A percentile compares a stretch with the other conserved stretches of the same genome.
Evolutionary conservation across 1,284 basidiomycete genomes (phyloP).

Genomic region (Cryptococcus sp.): DNA sequence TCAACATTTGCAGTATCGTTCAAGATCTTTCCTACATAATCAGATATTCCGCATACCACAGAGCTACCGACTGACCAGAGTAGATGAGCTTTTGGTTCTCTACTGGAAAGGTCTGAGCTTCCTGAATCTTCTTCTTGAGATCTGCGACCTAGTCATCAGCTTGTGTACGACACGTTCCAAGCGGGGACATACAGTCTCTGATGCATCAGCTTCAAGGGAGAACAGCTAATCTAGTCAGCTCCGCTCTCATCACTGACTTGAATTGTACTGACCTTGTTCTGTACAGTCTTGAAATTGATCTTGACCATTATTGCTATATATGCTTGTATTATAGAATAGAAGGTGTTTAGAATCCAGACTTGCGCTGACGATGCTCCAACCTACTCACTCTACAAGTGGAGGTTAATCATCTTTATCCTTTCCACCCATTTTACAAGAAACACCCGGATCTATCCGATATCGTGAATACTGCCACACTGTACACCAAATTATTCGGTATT

Average conservation of each 20-base stretch:
- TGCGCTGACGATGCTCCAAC: too few relatives aligned
- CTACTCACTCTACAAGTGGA: too few relatives aligned
- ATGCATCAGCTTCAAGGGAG: slow-evolving; percentile 67
- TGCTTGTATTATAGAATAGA: not conserved
- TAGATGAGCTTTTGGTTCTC: slow-evolving; percentile 96
- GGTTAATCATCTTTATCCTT: too few relatives aligned
- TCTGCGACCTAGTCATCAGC: slow-evolving; percentile 53
- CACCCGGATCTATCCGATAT: too few relatives aligned
- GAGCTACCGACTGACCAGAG: slow-evolving; percentile 57
- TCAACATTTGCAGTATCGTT: slow-evolving; percentile 82
- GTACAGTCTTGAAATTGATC: slow-evolving; percentile 87
- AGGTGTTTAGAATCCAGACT: too few relatives aligned
- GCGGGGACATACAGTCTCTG: slow-evolving; percentile 57
- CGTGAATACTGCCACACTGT: not conserved
- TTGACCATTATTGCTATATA: slow-evolving; percentile 61
- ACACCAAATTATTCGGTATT: not conserved
- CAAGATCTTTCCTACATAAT: slow-evolving; percentile 76
- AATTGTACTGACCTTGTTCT: slow-evolving; percentile 64
- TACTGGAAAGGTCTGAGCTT: slow-evolving; percentile 58
- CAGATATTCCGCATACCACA: slow-evolving; percentile 1
- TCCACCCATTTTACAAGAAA: too few relatives aligned
- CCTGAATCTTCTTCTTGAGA: slow-evolving; percentile 82
- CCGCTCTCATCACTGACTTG: slow-evolving; percentile 1
- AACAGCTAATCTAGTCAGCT: slow-evolving; percentile 52
- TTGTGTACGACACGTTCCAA: not conserved